Evolutionary conservation across 2,329 filamentous ascomycete genomes (phyloP).

Genomic region (Epichloe gansuensis): DNA sequence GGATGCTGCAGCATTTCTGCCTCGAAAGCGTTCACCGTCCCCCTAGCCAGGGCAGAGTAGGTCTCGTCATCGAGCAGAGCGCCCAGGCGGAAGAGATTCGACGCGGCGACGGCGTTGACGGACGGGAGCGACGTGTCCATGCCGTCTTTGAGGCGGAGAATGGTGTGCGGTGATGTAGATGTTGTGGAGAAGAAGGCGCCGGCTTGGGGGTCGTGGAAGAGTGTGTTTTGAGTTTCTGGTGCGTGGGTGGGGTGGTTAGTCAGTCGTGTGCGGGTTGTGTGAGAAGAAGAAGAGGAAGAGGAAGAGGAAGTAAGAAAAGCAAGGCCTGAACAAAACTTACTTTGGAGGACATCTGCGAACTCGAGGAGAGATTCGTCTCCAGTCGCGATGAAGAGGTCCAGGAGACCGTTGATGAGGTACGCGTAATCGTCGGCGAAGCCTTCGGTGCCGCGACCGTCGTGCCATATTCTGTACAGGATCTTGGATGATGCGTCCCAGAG

Average conservation of each 20-base stretch:
- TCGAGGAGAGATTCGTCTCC: conserved; percentile 61
- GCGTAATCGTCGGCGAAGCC: conserved; percentile 94
- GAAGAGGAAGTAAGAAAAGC: background rate
- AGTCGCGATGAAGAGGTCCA: conserved; percentile 76
- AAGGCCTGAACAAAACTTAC: conserved; percentile 26
- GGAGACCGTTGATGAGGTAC: conserved; percentile 68
- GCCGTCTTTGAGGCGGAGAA: conserved; percentile 84
- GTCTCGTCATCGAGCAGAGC: conserved; percentile 51
- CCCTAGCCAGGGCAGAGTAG: conserved; percentile 52
- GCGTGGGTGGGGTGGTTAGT: conserved; percentile 3
- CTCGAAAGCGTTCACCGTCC: conserved; percentile 76
- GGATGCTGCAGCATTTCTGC: conserved; percentile 87
- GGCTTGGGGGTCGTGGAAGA: conserved; percentile 60
- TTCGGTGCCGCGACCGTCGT: conserved; percentile 48
- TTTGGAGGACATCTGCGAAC: conserved; percentile 73
- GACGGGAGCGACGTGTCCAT: conserved; percentile 90
- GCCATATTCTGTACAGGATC: conserved; percentile 62
- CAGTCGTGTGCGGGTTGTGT: conserved; percentile 1
- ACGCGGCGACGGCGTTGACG: conserved; percentile 74
- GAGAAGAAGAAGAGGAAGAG: background rate
- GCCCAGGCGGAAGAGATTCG: conserved; percentile 73
- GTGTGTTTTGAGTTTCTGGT: conserved; percentile 53
- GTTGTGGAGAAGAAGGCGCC: conserved; percentile 65
- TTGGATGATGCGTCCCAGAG: conserved; percentile 55
- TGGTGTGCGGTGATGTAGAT: conserved; percentile 49